Evolutionary conservation across 805 yeast genomes (phyloP).

Genomic region (Sungouiella thailandica): DNA sequence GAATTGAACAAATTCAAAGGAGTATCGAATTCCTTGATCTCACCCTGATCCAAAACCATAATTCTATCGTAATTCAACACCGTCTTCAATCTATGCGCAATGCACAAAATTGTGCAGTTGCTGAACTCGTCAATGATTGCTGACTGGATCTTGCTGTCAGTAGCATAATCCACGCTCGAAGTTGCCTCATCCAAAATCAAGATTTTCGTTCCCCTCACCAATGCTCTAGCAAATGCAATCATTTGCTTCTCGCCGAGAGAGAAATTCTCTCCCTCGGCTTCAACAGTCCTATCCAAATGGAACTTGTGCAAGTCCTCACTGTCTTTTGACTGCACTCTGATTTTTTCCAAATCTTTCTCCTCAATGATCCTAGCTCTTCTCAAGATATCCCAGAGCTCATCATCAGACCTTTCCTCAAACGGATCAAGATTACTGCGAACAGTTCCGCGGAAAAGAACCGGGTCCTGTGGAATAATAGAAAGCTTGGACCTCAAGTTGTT

Average conservation of each 20-base stretch:
- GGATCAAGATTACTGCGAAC: constrained; percentile 17
- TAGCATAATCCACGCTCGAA: constrained; percentile 68
- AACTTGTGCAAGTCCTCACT: constrained; percentile 42
- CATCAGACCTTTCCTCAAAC: constrained; percentile 10
- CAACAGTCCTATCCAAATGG: constrained; percentile 54
- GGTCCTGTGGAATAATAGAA: constrained; percentile 19
- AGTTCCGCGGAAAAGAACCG: constrained; percentile 15
- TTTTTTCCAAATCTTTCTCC: constrained; percentile 1
- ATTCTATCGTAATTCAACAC: constrained; percentile 55
- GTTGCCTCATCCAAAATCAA: constrained; percentile 75
- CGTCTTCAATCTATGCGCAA: constrained; percentile 67
- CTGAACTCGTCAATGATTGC: constrained; percentile 56
- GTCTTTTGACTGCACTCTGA: constrained; percentile 1
- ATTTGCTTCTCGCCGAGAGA: constrained; percentile 71
- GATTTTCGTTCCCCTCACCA: constrained; percentile 58
- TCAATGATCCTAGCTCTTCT: constrained; percentile 6
- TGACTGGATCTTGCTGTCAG: constrained; percentile 61
- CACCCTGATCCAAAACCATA: constrained; percentile 56
- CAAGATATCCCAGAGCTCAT: constrained; percentile 12
- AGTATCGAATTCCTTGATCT: constrained; percentile 47
- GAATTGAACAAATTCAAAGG: constrained; percentile 45
- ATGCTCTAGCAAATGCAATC: constrained; percentile 65
- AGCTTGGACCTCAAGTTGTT: constrained; percentile 10
- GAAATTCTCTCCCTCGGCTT: constrained; percentile 66
- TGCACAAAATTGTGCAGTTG: constrained; percentile 62